These are phyloP conservation scores for Yamadazyma trypodendri DNA, from an alignment of 1,139 yeast species.

Conservation along the genomic window DNA sequence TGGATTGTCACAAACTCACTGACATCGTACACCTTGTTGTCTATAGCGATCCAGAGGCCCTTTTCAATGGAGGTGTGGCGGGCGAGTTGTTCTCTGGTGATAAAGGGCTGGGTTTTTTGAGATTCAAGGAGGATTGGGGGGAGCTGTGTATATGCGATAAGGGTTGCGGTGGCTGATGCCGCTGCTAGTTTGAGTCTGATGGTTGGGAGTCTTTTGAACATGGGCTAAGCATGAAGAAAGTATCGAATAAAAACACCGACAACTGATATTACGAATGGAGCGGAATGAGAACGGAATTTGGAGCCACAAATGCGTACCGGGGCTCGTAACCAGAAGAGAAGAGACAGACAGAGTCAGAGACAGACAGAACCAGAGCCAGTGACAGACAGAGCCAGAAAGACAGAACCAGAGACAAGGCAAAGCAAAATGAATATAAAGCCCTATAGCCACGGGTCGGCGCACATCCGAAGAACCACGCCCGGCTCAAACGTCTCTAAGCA, in stretches of 20 bases:
- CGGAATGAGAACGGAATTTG: too few species aligned
- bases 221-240: too few species aligned
- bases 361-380: too few species aligned
- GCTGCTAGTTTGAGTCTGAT: neutral
- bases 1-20: constrained; percentile 24
- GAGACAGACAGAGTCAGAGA: neutral
- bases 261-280: neutral
- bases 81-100: constrained; percentile 6
- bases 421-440: too few species aligned
- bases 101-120: neutral
- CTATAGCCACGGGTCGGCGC: too few species aligned
- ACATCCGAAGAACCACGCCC: too few species aligned
- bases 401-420: too few species aligned
- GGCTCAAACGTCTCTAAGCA: constrained; percentile 5
- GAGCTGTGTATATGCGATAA: too few species aligned
- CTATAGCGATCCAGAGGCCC: constrained; percentile 25
- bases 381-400: too few species aligned
- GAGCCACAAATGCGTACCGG: neutral
- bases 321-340: too few species aligned
- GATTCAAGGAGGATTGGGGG: neutral
- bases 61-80: constrained; percentile 5
- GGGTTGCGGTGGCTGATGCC: neutral
- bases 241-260: neutral
- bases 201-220: too few species aligned
- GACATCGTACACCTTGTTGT: constrained; percentile 28